A percentile compares a stretch with the other conserved stretches of the same genome.
phyloP scores from a whole-genome alignment of 73 alveolate genomes.

The Paramecium biaurelia region DNA sequence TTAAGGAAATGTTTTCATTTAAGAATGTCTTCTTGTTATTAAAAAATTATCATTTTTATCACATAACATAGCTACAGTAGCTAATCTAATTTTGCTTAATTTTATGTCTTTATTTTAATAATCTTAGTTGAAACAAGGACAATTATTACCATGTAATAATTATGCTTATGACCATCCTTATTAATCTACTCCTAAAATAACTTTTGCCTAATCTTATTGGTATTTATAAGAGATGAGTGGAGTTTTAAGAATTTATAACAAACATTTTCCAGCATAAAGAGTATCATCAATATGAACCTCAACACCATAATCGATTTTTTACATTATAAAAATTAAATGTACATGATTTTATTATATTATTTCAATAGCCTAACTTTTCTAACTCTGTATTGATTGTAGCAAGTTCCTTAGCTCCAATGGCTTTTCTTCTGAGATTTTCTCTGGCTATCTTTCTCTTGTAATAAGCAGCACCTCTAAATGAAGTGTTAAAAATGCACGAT shows the following conservation, averaged over 20 bases:
- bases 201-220: background rate
- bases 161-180: background rate
- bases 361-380: conserved; percentile 46
- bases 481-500: background rate
- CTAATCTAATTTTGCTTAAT: background rate
- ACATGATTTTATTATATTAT: conserved; percentile 23
- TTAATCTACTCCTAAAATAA: background rate
- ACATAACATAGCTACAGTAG: background rate
- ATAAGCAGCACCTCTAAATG: conserved; percentile 33
- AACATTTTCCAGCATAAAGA: background rate
- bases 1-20: background rate
- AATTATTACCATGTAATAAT: background rate
- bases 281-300: background rate
- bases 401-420: conserved; percentile 49
- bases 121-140: background rate
- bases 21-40: background rate
- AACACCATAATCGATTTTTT: background rate
- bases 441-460: conserved; percentile 46
- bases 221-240: background rate
- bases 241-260: background rate
- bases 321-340: background rate
- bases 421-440: conserved; percentile 44
- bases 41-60: background rate
- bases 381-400: conserved; percentile 7
- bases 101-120: background rate